Base-by-base conservation (phyloP, 2,329 filamentous ascomycete species). In the Westerdykella ornata region DNA sequence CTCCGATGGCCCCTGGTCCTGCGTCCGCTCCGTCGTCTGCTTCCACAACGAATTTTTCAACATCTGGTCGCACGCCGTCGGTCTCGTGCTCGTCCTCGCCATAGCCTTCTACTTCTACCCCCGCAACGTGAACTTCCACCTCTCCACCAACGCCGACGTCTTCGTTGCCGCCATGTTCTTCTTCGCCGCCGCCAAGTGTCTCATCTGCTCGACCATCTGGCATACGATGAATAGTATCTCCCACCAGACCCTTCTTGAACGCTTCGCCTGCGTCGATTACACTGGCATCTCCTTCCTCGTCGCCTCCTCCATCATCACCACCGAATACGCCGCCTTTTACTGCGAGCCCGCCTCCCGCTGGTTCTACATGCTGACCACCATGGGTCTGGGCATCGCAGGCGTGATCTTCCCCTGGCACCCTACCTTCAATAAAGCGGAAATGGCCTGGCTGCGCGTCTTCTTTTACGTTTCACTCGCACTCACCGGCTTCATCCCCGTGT, bases 141-240 rank as follows among this genome's bases (percentile, higher is more conserved):
- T 87, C 47, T 94, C 87, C 66, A 88, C 85, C 44, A 94, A 88
- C 40, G 80, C 85, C 37, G 92, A 98, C 62, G 80, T 97, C 45
- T 78, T 92, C 59, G 88, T 98, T 48, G 89, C 90, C 1, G 88
- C 85, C 16, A 77, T 94, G 51, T 98, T 98, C 75, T 96, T 98
- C 72, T 86, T 94, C 60, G 92, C 90, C 36, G 92, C 92, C 35
- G 88, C 83, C 73, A 88, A 97, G 67, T 97, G 90, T 59, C 78
- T 98, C 41, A 81, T 90, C 61, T 98, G 92, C 80, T 94, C 85
- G 47, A 90, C 84, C 49, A 81, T 97, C 60, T 98, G 92, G 92
- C 92, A 98, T 71, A 96, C 92, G 18, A 97, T 98, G 88, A 95
- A 90, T 71, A 88, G 87, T 56, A 94, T 97, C 41, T 88, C 90